phyloP scores from a whole-genome alignment of 139 green algal genomes.

The Chlamydomonas incerta region DNA sequence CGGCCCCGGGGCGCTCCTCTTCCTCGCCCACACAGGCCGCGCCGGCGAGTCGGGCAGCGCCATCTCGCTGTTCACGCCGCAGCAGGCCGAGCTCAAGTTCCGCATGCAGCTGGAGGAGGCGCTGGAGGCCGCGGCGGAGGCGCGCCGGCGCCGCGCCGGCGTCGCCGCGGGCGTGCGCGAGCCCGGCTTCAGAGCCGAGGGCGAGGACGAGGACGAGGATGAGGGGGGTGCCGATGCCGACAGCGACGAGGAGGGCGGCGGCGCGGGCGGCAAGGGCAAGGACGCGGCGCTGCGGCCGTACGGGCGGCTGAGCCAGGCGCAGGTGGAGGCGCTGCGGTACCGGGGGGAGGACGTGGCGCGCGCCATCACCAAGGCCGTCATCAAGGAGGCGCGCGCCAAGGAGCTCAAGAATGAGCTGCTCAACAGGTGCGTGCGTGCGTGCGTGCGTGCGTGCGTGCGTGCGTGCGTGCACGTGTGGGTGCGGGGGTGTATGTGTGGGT shows the following conservation, averaged over 20 bases:
- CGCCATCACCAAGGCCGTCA: conserved; percentile 77
- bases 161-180: background rate
- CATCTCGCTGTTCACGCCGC: conserved; percentile 72
- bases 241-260: conserved; percentile 6
- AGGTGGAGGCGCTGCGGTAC: conserved; percentile 82
- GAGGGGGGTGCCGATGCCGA: conserved; percentile 2
- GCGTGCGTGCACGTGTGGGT: no score
- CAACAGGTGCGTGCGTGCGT: conserved; percentile 69
- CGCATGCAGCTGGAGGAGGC: conserved; percentile 5
- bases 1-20: no score
- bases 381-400: conserved; percentile 87
- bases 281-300: conserved; percentile 59
- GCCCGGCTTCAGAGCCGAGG: conserved; percentile 23
- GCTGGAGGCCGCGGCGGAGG: background rate
- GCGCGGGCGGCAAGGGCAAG: background rate
- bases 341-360: conserved; percentile 86
- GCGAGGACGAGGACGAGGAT: conserved; percentile 31
- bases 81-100: conserved; percentile 41
- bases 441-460: no score
- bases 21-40: conserved; percentile 77
- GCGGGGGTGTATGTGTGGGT: no score
- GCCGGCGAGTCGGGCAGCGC: conserved; percentile 78
- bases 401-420: conserved; percentile 94
- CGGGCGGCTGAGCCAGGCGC: conserved; percentile 57
- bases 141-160: background rate